Percentiles rank a stretch among this genome's conserved stretches.
phyloP scores from a whole-genome alignment of 1,284 basidiomycete species.

The Papiliotrema fonsecae region DNA sequence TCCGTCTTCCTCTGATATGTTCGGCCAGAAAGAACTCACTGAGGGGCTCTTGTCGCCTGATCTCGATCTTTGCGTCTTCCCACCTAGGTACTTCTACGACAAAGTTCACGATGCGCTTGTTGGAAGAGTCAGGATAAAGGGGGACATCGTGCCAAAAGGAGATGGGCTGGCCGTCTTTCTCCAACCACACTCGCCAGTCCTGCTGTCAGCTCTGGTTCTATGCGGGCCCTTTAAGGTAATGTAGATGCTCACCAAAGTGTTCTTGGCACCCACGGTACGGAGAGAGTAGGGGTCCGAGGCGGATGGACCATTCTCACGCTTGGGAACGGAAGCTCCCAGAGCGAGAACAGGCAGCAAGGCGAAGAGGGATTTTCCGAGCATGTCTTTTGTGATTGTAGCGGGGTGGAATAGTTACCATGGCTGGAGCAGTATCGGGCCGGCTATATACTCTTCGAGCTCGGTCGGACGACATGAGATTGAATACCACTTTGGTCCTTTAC shows the following conservation, averaged over 20 bases:
- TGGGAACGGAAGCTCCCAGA: slow-evolving; percentile 1
- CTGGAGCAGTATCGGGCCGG: no score
- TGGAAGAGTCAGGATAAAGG: slow-evolving; percentile 9
- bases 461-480: no score
- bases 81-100: slow-evolving; percentile 13
- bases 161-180: slow-evolving; percentile 11
- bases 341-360: neutral
- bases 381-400: neutral
- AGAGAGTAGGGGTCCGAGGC: neutral
- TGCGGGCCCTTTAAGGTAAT: neutral
- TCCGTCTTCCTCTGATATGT: neutral
- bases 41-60: slow-evolving; percentile 10
- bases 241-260: neutral
- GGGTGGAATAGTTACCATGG: no score
- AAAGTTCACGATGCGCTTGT: slow-evolving; percentile 29
- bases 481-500: no score
- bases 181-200: slow-evolving; percentile 9
- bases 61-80: slow-evolving; percentile 16
- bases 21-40: slow-evolving; percentile 4
- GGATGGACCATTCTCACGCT: neutral
- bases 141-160: slow-evolving; percentile 19
- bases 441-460: no score
- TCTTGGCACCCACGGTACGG: neutral
- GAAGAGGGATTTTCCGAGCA: neutral
- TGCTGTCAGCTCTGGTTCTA: neutral